Evolutionary conservation across 306 rosid genomes (phyloP).

Genomic region (Lathyrus tuberosus): DNA sequence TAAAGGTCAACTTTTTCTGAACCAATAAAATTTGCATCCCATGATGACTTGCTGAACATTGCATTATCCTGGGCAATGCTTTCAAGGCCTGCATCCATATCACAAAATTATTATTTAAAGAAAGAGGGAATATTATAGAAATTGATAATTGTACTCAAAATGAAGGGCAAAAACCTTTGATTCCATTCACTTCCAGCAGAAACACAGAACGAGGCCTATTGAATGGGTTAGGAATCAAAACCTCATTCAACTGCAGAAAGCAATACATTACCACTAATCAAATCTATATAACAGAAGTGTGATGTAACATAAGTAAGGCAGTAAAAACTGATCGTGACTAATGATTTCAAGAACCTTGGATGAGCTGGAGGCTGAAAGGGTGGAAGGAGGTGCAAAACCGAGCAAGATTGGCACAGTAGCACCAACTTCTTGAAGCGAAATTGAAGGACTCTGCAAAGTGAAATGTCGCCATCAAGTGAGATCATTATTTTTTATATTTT

Average conservation of each 20-base stretch:
- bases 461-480: constrained; percentile 35
- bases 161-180: constrained; percentile 57
- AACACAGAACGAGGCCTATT: constrained; percentile 83
- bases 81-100: constrained; percentile 57
- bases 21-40: constrained; percentile 46
- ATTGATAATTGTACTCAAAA: constrained; percentile 26
- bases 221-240: constrained; percentile 89
- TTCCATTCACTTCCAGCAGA: constrained; percentile 75
- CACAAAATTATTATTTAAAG: constrained; percentile 18
- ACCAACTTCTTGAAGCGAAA: constrained; percentile 67
- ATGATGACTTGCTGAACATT: constrained; percentile 51
- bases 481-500: constrained; percentile 12
- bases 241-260: constrained; percentile 74
- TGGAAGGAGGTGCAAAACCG: constrained; percentile 78
- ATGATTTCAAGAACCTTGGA: constrained; percentile 66
- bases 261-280: constrained; percentile 34
- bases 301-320: constrained; percentile 24
- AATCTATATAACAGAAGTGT: constrained; percentile 27
- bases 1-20: constrained; percentile 69
- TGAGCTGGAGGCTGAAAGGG: constrained; percentile 73
- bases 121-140: constrained; percentile 16
- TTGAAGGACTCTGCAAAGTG: constrained; percentile 59
- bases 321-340: constrained; percentile 10
- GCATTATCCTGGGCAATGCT: constrained; percentile 50
- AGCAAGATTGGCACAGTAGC: constrained; percentile 87